Base-by-base conservation (phyloP, 2,329 filamentous ascomycete genomes). In the Phialocephala sp. region DNA sequence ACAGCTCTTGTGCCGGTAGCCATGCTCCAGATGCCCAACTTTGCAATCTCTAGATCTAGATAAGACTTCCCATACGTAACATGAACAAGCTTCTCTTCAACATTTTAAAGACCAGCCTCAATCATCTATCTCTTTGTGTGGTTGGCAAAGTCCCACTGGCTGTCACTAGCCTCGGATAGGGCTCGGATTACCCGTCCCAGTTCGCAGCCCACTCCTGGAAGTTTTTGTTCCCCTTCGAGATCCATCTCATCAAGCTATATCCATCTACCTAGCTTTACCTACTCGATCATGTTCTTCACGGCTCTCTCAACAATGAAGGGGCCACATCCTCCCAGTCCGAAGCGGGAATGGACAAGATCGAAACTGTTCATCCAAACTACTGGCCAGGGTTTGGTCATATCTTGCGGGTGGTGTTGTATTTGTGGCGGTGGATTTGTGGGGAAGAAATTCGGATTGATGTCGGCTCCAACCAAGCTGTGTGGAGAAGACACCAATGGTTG, bases 221-320 rank as follows among this genome's bases (percentile, higher is more conserved):
- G 47, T 18, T 57, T 27, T 50, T 43, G 32, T 18, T 57, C 50
- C 5, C 24, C 32, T 6, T 20, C 22, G 35, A 62, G 41, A 24
- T 63, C 63, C 52, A 64, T 60, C 37, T 68, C 66, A 15, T 54
- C 66, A 1, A 68, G 39, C 24, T 68, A 63, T 35, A 68, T 68
- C 66, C 63, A 68, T 4, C 66, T 63, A 14, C 66, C 66, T 14
- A 63, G 66, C 37, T 68, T 66, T 14, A 68, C 50, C 22, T 66
- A 37, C 1, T n/a, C 36, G 37, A 64, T 24, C 4, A 68, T 50
- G 35, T 66, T 61, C n/a, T 59, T 50, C 11, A 66, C 39, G 2
- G 62, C 61, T 59, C 59, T 39, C 12, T 37, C 22, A 27, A 64
- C n/a, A 8, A 39, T 41, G 2, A 37, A 54, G 1, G 56, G 41